A percentile compares a stretch with the other conserved stretches of the same genome.
phyloP scores from a whole-genome alignment of 2,329 filamentous ascomycete species.

The Diaporthe longicolla region DNA sequence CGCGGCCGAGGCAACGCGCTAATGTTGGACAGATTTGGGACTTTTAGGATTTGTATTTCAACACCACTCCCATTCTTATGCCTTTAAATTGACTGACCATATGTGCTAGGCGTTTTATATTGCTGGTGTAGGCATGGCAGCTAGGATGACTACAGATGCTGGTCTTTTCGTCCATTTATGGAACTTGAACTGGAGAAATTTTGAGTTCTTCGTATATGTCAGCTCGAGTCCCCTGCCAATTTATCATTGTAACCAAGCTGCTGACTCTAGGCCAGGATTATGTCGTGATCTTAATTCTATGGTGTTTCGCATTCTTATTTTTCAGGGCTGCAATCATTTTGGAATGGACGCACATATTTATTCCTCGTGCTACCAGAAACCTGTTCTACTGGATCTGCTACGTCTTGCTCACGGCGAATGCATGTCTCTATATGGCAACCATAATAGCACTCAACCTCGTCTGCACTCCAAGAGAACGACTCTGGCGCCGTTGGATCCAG shows the following conservation, averaged over 20 bases:
- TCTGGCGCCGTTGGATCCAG: conserved; percentile 5
- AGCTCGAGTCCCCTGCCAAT: not conserved
- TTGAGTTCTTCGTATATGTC: not conserved
- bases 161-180: not conserved
- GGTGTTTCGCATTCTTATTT: not conserved
- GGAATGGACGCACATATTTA: conserved; percentile 10
- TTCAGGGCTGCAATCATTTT: conserved; percentile 3
- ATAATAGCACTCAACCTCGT: not conserved
- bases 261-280: not conserved
- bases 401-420: not conserved
- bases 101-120: not conserved
- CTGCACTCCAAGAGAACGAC: not conserved
- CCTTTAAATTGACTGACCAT: not conserved
- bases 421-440: not conserved
- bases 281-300: not conserved
- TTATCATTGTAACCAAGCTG: no score
- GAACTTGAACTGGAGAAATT: not conserved
- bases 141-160: not conserved
- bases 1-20: not conserved
- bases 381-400: conserved; percentile 1
- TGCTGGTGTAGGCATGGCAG: not conserved
- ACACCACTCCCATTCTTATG: not conserved
- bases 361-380: conserved; percentile 1
- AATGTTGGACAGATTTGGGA: not conserved
- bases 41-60: not conserved